phyloP scores from a whole-genome alignment of 768 basidiomycete species.

The Russula dissimulans region DNA sequence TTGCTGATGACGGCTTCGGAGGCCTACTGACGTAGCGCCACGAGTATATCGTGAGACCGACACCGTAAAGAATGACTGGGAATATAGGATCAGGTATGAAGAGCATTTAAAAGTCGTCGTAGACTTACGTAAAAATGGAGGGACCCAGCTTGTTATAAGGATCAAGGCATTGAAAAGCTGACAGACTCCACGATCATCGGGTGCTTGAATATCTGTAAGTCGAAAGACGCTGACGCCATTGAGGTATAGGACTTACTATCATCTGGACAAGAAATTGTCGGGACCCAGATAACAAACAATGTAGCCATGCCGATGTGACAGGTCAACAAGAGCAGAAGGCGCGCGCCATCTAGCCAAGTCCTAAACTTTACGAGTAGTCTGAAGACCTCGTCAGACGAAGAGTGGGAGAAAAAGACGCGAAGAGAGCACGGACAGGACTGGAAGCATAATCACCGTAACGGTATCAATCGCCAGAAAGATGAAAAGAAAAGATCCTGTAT shows the following conservation, averaged over 20 bases:
- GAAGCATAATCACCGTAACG: conserved; percentile 33
- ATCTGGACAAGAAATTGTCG: conserved; percentile 36
- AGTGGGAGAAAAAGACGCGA: conserved; percentile 6
- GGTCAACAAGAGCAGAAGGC: conserved; percentile 37
- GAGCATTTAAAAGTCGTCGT: neutral
- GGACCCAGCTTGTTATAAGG: conserved; percentile 43
- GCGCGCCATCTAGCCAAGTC: conserved; percentile 45
- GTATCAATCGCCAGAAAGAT: conserved; percentile 36
- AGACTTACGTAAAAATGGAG: conserved; percentile 38
- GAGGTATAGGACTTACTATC: conserved; percentile 28
- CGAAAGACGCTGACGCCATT: neutral
- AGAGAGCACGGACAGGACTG: conserved; percentile 32
- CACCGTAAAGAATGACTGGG: conserved; percentile 37
- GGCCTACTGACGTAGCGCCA: conserved; percentile 25
- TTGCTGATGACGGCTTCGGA: neutral
- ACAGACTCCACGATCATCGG: conserved; percentile 38
- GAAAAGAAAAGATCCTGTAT: conserved; percentile 37
- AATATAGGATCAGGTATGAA: neutral
- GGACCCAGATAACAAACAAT: conserved; percentile 35
- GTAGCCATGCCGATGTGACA: conserved; percentile 38
- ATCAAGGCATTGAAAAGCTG: conserved; percentile 40
- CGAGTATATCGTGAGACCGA: conserved; percentile 34
- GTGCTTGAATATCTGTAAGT: conserved; percentile 23
- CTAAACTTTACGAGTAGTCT: conserved; percentile 43
- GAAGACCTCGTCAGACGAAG: conserved; percentile 11